These are phyloP conservation scores for Fusarium pininemorale DNA, from an alignment of 2,329 filamentous ascomycete species.

Conservation along the genomic window DNA sequence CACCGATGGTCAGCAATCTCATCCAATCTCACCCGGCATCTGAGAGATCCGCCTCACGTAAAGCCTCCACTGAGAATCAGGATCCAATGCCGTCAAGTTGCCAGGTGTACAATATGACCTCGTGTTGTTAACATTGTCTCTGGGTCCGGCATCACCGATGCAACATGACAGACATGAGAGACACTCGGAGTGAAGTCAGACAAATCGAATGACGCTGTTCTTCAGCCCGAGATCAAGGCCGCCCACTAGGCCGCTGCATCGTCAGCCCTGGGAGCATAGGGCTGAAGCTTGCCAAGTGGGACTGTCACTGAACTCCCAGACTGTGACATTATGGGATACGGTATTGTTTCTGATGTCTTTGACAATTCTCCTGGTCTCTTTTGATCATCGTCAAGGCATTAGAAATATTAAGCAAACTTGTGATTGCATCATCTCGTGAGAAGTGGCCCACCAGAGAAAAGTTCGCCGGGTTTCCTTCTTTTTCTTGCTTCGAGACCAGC, in stretches of 20 bases:
- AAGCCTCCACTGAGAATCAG: constrained; percentile 8
- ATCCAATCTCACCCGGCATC: constrained; percentile 29
- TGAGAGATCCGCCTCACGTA: constrained; percentile 19
- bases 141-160: constrained; percentile 9
- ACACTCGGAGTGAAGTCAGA: not conserved
- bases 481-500: not conserved
- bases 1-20: constrained; percentile 33
- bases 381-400: not conserved
- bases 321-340: not conserved
- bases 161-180: not conserved
- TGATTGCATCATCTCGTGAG: not conserved
- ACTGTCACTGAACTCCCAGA: constrained; percentile 15
- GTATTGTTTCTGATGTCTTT: not conserved
- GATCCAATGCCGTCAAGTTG: not conserved
- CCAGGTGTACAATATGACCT: not conserved
- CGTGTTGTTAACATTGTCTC: not conserved
- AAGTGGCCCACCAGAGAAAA: not conserved
- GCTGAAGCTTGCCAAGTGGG: constrained; percentile 36
- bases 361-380: not conserved
- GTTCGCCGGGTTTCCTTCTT: not conserved
- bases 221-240: constrained; percentile 4
- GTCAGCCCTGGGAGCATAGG: constrained; percentile 29
- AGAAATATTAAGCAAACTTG: not conserved
- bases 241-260: constrained; percentile 27
- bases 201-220: not conserved